phyloP scores from a whole-genome alignment of 805 yeast species.

The Saturnispora sekii region DNA sequence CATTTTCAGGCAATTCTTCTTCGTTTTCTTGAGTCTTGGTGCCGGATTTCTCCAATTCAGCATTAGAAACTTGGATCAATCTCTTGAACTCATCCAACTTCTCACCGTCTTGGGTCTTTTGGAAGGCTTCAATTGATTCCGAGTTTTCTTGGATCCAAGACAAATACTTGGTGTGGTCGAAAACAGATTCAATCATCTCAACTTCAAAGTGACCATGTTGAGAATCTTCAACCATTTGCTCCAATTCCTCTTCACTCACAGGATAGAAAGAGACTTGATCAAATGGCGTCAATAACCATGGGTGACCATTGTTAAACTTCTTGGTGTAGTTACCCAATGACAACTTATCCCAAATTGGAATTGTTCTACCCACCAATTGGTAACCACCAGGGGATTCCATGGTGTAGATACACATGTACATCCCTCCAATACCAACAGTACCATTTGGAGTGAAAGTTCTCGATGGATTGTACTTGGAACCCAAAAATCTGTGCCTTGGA shows the following conservation, averaged over 20 bases:
- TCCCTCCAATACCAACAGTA: constrained; percentile 96
- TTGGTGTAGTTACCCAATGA: constrained; percentile 57
- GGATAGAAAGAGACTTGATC: constrained; percentile 95
- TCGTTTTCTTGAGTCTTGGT: constrained; percentile 33
- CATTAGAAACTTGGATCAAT: constrained; percentile 71
- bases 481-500: constrained; percentile 88
- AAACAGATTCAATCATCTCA: constrained; percentile 65
- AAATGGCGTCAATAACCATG: constrained; percentile 88
- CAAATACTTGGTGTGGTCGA: constrained; percentile 67
- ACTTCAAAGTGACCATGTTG: constrained; percentile 73
- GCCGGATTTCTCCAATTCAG: constrained; percentile 53
- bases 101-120: constrained; percentile 63
- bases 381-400: constrained; percentile 99
- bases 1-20: constrained; percentile 63
- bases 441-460: constrained; percentile 96
- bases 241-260: constrained; percentile 77
- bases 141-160: constrained; percentile 69
- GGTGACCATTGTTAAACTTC: constrained; percentile 38
- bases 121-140: constrained; percentile 57
- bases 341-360: constrained; percentile 96
- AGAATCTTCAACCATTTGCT: constrained; percentile 57
- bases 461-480: constrained; percentile 92
- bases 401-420: constrained; percentile 97
- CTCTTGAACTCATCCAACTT: constrained; percentile 78
- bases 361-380: constrained; percentile 91